phyloP scores from a whole-genome alignment of 306 rosid species.

The Mucuna pruriens region DNA sequence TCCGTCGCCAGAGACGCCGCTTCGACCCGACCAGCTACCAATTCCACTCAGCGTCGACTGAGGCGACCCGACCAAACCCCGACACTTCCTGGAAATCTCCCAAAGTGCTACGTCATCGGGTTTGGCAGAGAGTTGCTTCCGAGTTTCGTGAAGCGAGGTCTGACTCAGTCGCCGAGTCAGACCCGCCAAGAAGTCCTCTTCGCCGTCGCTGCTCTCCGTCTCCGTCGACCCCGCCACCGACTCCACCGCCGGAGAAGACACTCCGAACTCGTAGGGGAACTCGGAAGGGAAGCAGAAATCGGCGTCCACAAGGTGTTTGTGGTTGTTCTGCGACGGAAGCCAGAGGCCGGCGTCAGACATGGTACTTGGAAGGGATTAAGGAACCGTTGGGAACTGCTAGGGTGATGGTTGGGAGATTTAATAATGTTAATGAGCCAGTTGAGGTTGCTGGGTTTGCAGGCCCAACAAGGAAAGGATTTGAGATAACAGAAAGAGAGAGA shows the following conservation, averaged over 20 bases:
- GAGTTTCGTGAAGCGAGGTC: conserved; percentile 53
- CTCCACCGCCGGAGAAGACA: conserved; percentile 56
- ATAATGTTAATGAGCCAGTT: not conserved
- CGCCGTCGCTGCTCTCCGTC: conserved; percentile 71
- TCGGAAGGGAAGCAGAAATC: conserved; percentile 55
- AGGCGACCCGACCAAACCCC: conserved; percentile 66
- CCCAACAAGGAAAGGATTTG: conserved; percentile 16
- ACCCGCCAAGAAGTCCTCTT: conserved; percentile 59
- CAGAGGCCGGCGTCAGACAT: conserved; percentile 54
- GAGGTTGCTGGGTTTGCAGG: conserved; percentile 49
- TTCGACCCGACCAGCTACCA: conserved; percentile 68
- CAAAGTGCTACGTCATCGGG: not conserved
- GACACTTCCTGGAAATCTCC: conserved; percentile 9
- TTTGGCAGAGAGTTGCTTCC: conserved; percentile 7
- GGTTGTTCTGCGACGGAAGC: conserved; percentile 43
- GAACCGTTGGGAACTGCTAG: not conserved
- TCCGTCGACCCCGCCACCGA: conserved; percentile 59
- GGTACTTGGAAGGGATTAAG: not conserved
- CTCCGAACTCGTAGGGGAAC: conserved; percentile 68
- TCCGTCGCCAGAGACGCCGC: conserved; percentile 57
- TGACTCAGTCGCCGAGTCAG: conserved; percentile 69
- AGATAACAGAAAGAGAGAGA: not conserved
- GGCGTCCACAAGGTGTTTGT: not conserved
- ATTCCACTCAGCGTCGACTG: conserved; percentile 77
- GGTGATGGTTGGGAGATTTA: conserved; percentile 42